Conservation (phyloP, 257 asterid species). For the Ballota nigra region DNA sequence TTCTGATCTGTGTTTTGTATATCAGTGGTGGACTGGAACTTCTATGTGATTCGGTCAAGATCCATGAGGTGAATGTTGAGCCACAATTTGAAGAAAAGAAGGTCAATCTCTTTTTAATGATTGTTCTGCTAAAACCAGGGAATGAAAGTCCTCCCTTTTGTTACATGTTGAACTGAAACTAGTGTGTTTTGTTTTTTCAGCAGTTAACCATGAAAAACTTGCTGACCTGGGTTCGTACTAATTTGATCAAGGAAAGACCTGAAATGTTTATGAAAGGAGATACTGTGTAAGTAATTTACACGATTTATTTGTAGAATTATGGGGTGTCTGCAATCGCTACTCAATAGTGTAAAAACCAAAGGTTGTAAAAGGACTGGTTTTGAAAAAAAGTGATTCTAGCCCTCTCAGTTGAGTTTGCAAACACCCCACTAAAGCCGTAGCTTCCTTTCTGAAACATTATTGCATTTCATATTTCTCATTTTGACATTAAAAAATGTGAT, state of each 20-base stretch:
- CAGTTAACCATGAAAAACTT: conserved; percentile 79
- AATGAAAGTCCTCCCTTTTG: background rate
- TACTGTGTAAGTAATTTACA: conserved; percentile 65
- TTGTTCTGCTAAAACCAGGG: background rate
- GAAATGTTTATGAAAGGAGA: conserved; percentile 99
- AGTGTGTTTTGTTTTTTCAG: conserved; percentile 17
- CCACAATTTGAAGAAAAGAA: conserved; percentile 51
- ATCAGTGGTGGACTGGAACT: conserved; percentile 94
- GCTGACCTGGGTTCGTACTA: conserved; percentile 86
- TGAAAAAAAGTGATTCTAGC: too few relatives aligned
- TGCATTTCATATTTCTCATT: background rate
- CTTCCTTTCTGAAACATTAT: background rate
- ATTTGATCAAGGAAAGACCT: conserved; percentile 94
- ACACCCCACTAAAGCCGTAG: background rate
- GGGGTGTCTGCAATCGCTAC: too few relatives aligned
- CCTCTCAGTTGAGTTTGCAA: too few relatives aligned
- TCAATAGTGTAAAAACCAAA: too few relatives aligned
- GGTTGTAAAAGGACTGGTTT: too few relatives aligned
- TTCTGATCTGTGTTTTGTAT: conserved; percentile 19
- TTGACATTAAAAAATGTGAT: too few relatives aligned
- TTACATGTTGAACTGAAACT: conserved; percentile 2
- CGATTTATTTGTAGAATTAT: background rate
- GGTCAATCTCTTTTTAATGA: conserved; percentile 39
- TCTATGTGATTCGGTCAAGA: conserved; percentile 84
- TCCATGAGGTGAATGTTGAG: conserved; percentile 67